A percentile compares a stretch with the other conserved stretches of the same genome.
Evolutionary conservation across 345 rosid genomes (phyloP).

Genomic region (Aquilaria yunnanensis): DNA sequence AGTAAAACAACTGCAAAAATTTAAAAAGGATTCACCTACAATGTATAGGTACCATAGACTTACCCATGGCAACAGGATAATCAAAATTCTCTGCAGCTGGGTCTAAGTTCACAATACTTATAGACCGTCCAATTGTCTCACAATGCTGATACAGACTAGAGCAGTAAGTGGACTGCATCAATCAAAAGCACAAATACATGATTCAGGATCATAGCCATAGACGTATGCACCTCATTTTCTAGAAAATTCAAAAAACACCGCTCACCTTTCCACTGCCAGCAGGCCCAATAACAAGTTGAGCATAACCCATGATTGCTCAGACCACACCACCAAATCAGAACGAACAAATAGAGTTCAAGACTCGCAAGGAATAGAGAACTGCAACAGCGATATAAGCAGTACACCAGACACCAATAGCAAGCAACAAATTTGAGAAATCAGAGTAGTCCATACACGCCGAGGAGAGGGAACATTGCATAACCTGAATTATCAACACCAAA

Average conservation of each 20-base stretch:
- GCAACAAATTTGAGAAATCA: conserved; percentile 42
- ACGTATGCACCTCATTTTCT: not conserved
- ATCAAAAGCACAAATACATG: too few relatives aligned
- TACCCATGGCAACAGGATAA: conserved; percentile 90
- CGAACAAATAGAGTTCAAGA: conserved; percentile 39
- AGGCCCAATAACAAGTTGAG: conserved; percentile 79
- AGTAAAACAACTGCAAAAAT: not conserved
- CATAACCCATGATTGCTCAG: conserved; percentile 54
- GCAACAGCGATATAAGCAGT: conserved; percentile 69
- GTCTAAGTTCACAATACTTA: conserved; percentile 74
- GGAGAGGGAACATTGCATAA: conserved; percentile 20
- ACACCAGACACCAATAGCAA: conserved; percentile 77
- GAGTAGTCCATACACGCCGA: conserved; percentile 49
- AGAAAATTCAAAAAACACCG: not conserved
- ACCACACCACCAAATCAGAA: conserved; percentile 15
- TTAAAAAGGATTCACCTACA: not conserved
- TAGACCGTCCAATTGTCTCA: conserved; percentile 52
- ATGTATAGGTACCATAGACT: conserved; percentile 8
- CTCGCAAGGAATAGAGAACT: conserved; percentile 54
- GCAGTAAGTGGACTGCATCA: conserved; percentile 78
- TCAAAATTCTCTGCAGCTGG: conserved; percentile 91
- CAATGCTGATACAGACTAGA: conserved; percentile 71
- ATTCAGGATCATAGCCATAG: not conserved
- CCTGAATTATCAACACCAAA: conserved; percentile 18
- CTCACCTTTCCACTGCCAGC: conserved; percentile 90